Percentiles rank a stretch among this genome's conserved stretches.
These are phyloP conservation scores for Emydomyces testavorans DNA, from an alignment of 2,329 filamentous ascomycete species.

Conservation along the genomic window DNA sequence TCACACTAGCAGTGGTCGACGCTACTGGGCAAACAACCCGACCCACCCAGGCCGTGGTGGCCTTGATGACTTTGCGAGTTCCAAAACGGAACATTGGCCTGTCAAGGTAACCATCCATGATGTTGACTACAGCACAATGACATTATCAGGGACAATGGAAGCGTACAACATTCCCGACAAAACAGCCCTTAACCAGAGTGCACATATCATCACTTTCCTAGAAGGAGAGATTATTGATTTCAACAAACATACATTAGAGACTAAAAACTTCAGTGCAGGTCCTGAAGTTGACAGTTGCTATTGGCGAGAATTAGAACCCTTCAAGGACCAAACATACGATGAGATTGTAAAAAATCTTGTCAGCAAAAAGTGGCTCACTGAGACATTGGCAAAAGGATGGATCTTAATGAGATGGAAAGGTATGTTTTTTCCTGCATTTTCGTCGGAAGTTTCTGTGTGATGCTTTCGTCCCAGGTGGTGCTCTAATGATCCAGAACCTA, in stretches of 20 bases:
- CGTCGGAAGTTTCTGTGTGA: not conserved
- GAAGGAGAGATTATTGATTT: conserved; percentile 61
- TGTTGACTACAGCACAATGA: conserved; percentile 50
- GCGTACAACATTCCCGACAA: conserved; percentile 54
- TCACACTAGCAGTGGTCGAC: conserved; percentile 29
- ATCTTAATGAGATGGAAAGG: conserved; percentile 44
- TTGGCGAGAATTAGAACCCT: conserved; percentile 40
- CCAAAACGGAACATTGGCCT: conserved; percentile 51
- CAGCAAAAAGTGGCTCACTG: conserved; percentile 36
- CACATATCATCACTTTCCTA: conserved; percentile 45
- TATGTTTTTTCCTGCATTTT: conserved; percentile 18
- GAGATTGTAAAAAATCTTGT: conserved; percentile 36
- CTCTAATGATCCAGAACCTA: not conserved
- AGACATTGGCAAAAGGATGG: conserved; percentile 34
- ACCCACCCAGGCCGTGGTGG: conserved; percentile 17
- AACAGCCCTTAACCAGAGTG: conserved; percentile 31
- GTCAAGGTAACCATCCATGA: conserved; percentile 55
- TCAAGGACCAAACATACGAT: conserved; percentile 35
- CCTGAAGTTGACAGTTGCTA: conserved; percentile 38
- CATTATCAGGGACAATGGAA: conserved; percentile 56
- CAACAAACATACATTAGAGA: conserved; percentile 38
- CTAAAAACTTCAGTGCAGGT: conserved; percentile 38
- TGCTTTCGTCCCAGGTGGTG: not conserved
- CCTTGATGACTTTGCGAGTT: conserved; percentile 11
- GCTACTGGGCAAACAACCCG: conserved; percentile 26